Conservation (phyloP, 495 filamentous ascomycete genomes). For the Thozetella sp. region DNA sequence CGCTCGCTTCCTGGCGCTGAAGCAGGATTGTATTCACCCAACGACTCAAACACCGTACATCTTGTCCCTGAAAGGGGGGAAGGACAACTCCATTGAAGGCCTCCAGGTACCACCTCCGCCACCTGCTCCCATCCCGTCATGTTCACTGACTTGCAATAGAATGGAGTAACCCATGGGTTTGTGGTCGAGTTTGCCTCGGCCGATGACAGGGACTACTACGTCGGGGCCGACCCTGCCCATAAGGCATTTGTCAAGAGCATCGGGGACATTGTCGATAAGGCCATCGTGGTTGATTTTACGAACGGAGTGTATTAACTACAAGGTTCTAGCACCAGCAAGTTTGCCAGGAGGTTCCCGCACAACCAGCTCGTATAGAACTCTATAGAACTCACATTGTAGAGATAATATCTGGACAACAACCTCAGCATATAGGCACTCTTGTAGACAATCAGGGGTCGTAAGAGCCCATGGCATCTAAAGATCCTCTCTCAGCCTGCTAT, state of each 20-base stretch:
- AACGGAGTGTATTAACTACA: too few species aligned
- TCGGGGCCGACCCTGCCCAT: slow-evolving; percentile 53
- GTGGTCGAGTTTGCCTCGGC: slow-evolving; percentile 59
- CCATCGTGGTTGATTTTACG: too few species aligned
- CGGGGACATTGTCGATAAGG: slow-evolving; percentile 30
- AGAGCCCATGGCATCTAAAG: too few species aligned
- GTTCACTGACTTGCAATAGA: slow-evolving; percentile 30
- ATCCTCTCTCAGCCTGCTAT: too few species aligned
- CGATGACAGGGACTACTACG: slow-evolving; percentile 57
- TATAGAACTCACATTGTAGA: too few species aligned
- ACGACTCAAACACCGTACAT: slow-evolving; percentile 56
- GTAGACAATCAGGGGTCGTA: too few species aligned
- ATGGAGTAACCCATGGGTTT: slow-evolving; percentile 60
- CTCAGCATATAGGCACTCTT: too few species aligned
- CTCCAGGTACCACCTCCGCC: slow-evolving; percentile 49
- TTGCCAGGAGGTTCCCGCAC: too few species aligned
- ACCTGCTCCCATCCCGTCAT: neutral
- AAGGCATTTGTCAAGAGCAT: slow-evolving; percentile 39
- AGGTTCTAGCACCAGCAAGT: too few species aligned
- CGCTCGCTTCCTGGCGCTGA: slow-evolving; percentile 22
- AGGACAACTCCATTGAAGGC: slow-evolving; percentile 64
- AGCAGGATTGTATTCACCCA: slow-evolving; percentile 46
- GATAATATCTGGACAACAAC: too few species aligned
- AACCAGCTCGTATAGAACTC: too few species aligned
- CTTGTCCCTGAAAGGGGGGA: slow-evolving; percentile 54